A percentile compares a stretch with the other conserved stretches of the same genome.
Conservation (phyloP, 2,329 filamentous ascomycete species). For the Fusarium sp. region DNA sequence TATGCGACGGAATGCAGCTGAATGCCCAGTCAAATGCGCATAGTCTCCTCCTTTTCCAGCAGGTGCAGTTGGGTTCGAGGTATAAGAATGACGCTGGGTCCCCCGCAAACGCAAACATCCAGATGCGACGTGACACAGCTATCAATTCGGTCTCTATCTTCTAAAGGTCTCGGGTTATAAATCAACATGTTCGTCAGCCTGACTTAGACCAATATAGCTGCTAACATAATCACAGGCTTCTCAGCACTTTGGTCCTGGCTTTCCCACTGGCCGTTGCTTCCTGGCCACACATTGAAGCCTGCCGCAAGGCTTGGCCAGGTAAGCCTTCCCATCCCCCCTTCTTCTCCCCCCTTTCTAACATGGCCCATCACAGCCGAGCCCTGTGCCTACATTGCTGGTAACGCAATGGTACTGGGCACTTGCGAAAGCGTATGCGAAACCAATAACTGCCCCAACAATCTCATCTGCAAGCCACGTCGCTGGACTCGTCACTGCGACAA, state of each 20-base stretch:
- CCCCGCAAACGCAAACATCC: no score
- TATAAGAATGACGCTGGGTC: background rate
- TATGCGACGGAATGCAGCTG: background rate
- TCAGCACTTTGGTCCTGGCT: background rate
- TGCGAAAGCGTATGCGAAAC: slow-evolving; percentile 7
- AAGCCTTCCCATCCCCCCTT: accelerated
- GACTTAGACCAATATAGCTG: accelerated
- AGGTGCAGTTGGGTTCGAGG: background rate
- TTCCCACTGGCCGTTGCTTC: background rate
- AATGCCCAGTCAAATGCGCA: accelerated
- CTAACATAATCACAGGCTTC: background rate
- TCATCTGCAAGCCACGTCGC: background rate
- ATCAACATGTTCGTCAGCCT: background rate
- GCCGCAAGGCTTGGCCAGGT: background rate
- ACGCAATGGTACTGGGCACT: background rate
- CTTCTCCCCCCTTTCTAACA: accelerated
- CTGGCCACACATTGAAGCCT: background rate
- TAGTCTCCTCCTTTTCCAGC: accelerated
- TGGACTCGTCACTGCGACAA: slow-evolving; percentile 1
- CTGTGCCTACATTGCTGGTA: background rate
- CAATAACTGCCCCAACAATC: background rate
- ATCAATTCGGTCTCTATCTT: accelerated
- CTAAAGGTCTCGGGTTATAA: accelerated
- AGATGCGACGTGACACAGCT: background rate
- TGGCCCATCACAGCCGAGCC: background rate